Conservation (phyloP, 1,284 basidiomycete genomes). For the Clitocybe nebularis region DNA sequence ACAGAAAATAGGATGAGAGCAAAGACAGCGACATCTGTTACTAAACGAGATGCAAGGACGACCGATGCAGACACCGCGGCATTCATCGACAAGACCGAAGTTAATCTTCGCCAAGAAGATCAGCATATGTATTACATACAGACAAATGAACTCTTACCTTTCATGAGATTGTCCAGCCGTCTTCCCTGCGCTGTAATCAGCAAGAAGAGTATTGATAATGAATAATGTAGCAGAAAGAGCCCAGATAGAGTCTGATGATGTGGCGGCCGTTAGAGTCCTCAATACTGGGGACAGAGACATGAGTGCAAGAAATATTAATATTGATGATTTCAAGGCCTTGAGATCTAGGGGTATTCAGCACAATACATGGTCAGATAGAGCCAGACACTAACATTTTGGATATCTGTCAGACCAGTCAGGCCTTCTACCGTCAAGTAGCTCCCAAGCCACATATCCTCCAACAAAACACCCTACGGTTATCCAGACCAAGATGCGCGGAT, state of each 20-base stretch:
- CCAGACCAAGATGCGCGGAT: slow-evolving; percentile 70
- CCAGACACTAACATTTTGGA: slow-evolving; percentile 23
- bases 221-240: slow-evolving; percentile 63
- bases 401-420: slow-evolving; percentile 17
- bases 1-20: slow-evolving; percentile 86
- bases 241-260: slow-evolving; percentile 97
- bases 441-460: slow-evolving; percentile 61
- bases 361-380: background rate
- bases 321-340: slow-evolving; percentile 67
- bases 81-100: slow-evolving; percentile 91
- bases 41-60: slow-evolving; percentile 88
- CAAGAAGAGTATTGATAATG: slow-evolving; percentile 41
- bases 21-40: slow-evolving; percentile 85
- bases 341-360: slow-evolving; percentile 44
- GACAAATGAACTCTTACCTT: slow-evolving; percentile 28
- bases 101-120: slow-evolving; percentile 49
- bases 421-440: slow-evolving; percentile 43
- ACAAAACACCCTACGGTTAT: slow-evolving; percentile 58
- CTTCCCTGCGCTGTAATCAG: slow-evolving; percentile 48
- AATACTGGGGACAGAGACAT: slow-evolving; percentile 90
- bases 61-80: slow-evolving; percentile 93
- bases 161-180: slow-evolving; percentile 44
- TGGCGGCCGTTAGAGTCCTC: slow-evolving; percentile 89
- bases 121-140: slow-evolving; percentile 39
- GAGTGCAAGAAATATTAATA: slow-evolving; percentile 85